Evolutionary conservation across 257 asterid species (phyloP).

Genomic region (Osmanthus fragrans): DNA sequence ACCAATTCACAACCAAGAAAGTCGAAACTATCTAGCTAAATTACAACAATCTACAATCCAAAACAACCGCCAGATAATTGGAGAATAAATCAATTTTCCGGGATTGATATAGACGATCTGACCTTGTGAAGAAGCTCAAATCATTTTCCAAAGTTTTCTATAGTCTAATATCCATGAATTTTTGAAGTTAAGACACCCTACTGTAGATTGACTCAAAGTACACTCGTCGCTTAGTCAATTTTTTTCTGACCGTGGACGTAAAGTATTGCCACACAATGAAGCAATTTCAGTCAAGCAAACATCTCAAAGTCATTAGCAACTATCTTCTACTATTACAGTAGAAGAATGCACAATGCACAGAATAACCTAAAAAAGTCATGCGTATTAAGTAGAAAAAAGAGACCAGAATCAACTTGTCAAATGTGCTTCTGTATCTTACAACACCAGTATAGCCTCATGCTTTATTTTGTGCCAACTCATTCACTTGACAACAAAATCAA

Average conservation of each 20-base stretch:
- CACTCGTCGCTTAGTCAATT: background rate
- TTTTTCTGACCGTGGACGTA: background rate
- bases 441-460: slow-evolving; percentile 22
- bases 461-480: slow-evolving; percentile 31
- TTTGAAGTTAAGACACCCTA: background rate
- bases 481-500: slow-evolving; percentile 30
- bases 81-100: background rate
- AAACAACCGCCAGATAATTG: background rate
- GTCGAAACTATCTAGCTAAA: background rate
- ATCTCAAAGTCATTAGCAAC: slow-evolving; percentile 26
- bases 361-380: too few relatives aligned
- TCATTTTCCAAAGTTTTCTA: background rate
- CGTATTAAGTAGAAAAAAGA: too few relatives aligned
- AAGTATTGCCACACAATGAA: background rate
- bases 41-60: background rate
- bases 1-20: background rate
- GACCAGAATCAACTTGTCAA: too few relatives aligned
- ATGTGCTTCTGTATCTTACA: slow-evolving; percentile 1
- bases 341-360: too few relatives aligned
- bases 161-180: background rate
- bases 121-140: background rate
- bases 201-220: background rate
- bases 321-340: too few relatives aligned
- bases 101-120: background rate
- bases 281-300: background rate